phyloP scores from a whole-genome alignment of 2,329 filamentous ascomycete species.

The Aspergillus brunneoviolaceus region DNA sequence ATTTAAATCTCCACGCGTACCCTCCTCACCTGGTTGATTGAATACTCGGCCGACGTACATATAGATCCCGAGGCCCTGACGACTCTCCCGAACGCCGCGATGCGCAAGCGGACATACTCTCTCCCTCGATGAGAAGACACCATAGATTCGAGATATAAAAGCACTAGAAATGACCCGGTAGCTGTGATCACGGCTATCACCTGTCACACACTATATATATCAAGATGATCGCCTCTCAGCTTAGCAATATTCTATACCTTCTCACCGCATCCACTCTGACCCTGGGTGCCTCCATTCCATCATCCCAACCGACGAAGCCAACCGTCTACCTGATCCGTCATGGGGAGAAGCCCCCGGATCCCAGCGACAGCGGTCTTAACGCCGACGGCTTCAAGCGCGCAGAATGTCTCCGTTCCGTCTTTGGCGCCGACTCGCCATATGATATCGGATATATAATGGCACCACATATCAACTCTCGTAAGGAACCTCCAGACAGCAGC shows the following conservation, averaged over 20 bases:
- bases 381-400: constrained; percentile 27
- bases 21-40: not conserved
- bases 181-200: not conserved
- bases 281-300: not conserved
- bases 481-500: not conserved
- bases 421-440: constrained; percentile 25
- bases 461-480: constrained; percentile 25
- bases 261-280: not conserved
- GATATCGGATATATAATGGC: constrained; percentile 31
- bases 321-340: constrained; percentile 34
- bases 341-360: constrained; percentile 29
- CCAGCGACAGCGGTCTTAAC: constrained; percentile 24
- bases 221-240: not conserved
- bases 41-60: not conserved
- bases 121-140: not conserved
- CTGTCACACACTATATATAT: not conserved
- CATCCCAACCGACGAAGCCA: constrained; percentile 12
- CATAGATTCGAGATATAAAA: not conserved
- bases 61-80: not conserved
- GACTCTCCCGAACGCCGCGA: not conserved
- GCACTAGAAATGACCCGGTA: not conserved
- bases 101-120: not conserved
- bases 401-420: constrained; percentile 29
- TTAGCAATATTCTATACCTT: not conserved
- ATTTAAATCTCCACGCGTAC: not conserved